Conservation (phyloP, 495 filamentous ascomycete genomes). For the Xylaria venustula region DNA sequence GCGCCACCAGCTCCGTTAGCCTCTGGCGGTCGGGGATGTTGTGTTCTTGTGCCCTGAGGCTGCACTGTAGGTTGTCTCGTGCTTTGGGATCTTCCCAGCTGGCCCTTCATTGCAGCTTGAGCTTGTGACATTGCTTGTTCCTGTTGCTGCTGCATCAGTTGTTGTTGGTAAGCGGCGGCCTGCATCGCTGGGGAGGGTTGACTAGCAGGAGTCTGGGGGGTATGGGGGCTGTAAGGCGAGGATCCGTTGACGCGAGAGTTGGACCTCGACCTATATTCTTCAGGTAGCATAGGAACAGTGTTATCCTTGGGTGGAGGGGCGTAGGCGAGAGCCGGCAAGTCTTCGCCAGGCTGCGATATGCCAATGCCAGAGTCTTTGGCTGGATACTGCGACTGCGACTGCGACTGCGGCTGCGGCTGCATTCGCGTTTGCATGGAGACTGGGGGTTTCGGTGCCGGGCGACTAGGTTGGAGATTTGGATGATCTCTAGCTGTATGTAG, state of each 20-base stretch:
- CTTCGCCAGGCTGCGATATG: constrained; percentile 53
- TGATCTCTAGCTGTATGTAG: constrained; percentile 46
- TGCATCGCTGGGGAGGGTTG: constrained; percentile 34
- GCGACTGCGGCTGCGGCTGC: constrained; percentile 47
- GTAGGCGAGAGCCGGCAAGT: constrained; percentile 44
- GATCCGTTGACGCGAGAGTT: constrained; percentile 51
- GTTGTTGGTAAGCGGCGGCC: constrained; percentile 64
- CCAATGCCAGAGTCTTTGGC: constrained; percentile 55
- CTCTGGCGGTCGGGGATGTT: constrained; percentile 56
- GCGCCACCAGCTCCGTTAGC: constrained; percentile 56
- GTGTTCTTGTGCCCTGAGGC: constrained; percentile 52
- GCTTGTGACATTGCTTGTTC: constrained; percentile 73
- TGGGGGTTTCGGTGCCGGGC: constrained; percentile 68
- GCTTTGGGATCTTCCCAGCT: constrained; percentile 63
- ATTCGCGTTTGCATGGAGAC: constrained; percentile 44
- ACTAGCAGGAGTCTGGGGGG: constrained; percentile 28
- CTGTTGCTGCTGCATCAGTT: constrained; percentile 65
- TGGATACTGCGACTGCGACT: constrained; percentile 38
- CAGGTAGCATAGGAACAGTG: constrained; percentile 50
- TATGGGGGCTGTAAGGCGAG: constrained; percentile 37
- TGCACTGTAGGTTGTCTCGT: constrained; percentile 53
- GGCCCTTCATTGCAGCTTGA: constrained; percentile 57
- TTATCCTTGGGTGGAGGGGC: constrained; percentile 42
- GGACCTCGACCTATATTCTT: constrained; percentile 54
- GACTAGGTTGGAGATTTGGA: constrained; percentile 58